Evolutionary conservation across 75 land plant genomes (phyloP), one percentile per base, ranked within the genome.

Genomic region (Sequoia sempervirens): DNA sequence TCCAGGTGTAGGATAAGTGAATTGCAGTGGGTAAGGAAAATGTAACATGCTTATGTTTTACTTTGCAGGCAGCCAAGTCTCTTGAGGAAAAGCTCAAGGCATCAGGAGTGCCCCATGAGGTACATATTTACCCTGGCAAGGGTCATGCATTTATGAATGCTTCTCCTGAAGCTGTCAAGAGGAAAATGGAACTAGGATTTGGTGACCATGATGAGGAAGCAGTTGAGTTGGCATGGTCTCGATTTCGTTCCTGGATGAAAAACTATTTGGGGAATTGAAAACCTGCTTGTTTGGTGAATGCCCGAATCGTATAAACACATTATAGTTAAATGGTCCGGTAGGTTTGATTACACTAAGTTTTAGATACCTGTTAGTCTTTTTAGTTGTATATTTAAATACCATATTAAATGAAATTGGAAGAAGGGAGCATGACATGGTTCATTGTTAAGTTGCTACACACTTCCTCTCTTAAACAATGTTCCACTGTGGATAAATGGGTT

Each of bases 111-210:
- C 92, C 94, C 38, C 75, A 79, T 53, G 96, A 95, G 86, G 93
- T 97, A 7, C 88, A 93, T 80, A 88, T 95, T 5, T 97, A 97
- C 85, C 92, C 96, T 7, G 92, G 91, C 20, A 78, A 45, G 66
- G 93, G 84, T 30, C 99, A 97, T 88, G 99, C 99, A 15, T 97
- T 97, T 84, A 91, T 97, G 99, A 95, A 97, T 84, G 84, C 80
- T 6, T 97, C 99, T 20, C 86, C 88, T 0, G 96, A 95, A 14
- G 99, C 89, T 2, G 81, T 91, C 26, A 61, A 91, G 87, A 93
- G 99, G 83, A 93, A 94, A 83, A 91, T 90, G 88, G 68, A 50
- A 10, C 88, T 89, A 88, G 98, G 99, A 80, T 81, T 94, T 89
- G 79, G 47, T 30, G 92, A 91, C 75, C 91, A 91, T 72, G 89